Base-by-base conservation (phyloP, 345 rosid species). In the Bruguiera sexangula region DNA sequence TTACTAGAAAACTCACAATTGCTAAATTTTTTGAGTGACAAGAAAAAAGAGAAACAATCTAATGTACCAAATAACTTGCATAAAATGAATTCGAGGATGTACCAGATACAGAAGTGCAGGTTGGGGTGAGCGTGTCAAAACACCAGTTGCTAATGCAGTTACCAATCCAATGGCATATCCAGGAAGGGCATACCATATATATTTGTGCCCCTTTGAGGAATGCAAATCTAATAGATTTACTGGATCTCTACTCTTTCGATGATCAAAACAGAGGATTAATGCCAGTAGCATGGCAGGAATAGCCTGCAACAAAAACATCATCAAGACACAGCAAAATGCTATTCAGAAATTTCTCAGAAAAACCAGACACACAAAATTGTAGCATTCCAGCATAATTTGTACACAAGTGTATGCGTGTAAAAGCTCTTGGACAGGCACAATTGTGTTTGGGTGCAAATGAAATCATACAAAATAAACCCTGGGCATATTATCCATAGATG, bases 91-190 rank as follows among this genome's bases (percentile, higher is more conserved):
- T 16, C 58, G 52, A 63, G 67, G 10, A 69, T 4, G 2, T 88
- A 92, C 99, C 99, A 88, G 87, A 84, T 92, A 92, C 70, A 95
- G 96, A 67, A 90, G 92, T 53, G 98, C 97, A 11, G 98, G 98
- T 63, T 94, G 98, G 67, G 96, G 96, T 18, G 87, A 85, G 76
- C 63, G 96, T 18, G 96, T 89, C 77, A 91, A 67, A 72, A 89
- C 81, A 63, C 98, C 97, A 46, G 96, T 95, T 27, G 95, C 91
- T 70, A 94, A 78, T 43, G 98, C 97, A 6, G 85, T 71, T 20
- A 86, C 76, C 62, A 94, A 83, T 73, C 98, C 98, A 61, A 87
- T 69, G 65, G 93, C 93, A 75, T 94, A 89, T 32, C 98, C 97
- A 15, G 97, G 86, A 72, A 94, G 89, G 30, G 95, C 98, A 79